Evolutionary conservation across 2,329 filamentous ascomycete genomes (phyloP), one percentile per base, ranked within the genome.

Genomic region (Microsporum canis): DNA sequence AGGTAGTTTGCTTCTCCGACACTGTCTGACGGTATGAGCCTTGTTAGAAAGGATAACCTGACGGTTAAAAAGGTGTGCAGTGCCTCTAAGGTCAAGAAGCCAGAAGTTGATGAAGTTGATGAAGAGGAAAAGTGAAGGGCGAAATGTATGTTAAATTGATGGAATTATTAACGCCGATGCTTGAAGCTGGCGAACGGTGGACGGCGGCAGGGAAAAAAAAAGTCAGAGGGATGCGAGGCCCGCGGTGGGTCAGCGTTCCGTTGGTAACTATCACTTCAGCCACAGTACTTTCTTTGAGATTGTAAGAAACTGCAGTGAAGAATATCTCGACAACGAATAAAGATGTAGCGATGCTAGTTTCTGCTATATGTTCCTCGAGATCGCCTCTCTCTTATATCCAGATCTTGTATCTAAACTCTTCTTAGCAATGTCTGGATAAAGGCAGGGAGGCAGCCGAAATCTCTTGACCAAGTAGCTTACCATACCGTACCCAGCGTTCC

Each of bases 91-190:
- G 33, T 17, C 2, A 7, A 36, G 17, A n/a, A 23, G 4, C 31
- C 31, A 4, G 51, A 31, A 55, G 51, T 58, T 29, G 17, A 43
- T n/a, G 36, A 23, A 29, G 27, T 33, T 49, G 53, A 59, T 6
- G 45, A 45, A 59, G 55, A 58, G 53, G 61, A 56, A 59, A 45
- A 56, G 61, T 57, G 58, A 60, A 23, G 49, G 49, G 49, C 14
- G 49, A 14, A 36, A 55, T 29, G 27, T 55, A 36, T 36, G 33
- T 55, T 55, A 34, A 55, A 36, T n/a, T n/a, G 51, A 36, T 36
- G 51, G 23, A 17, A 5, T 17, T 36, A 55, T 55, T 43, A 31
- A 55, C 17, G 51, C 29, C 31, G 12, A 17, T n/a, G 51, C 29
- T 23, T 55, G 51, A 34, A 34, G 51, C 33, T 55, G 51, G 33